phyloP scores from a whole-genome alignment of 768 basidiomycete genomes.

The Exidia glandulosa region DNA sequence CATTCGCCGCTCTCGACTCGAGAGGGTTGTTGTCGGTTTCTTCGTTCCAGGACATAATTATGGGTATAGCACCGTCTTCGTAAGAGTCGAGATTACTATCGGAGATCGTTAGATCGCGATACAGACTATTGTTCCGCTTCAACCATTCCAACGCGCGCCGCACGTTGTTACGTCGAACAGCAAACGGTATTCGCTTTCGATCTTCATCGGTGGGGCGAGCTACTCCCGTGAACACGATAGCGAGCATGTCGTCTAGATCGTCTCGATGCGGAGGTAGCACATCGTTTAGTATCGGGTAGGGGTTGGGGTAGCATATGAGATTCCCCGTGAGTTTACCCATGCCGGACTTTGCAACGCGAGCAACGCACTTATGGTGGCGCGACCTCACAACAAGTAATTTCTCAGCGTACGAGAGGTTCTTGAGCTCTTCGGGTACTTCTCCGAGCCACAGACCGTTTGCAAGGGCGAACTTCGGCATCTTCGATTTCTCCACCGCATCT shows the following conservation, averaged over 20 bases:
- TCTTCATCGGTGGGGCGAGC: neutral
- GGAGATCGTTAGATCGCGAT: neutral
- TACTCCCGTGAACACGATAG: neutral
- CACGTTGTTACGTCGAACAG: neutral
- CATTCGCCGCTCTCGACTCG: neutral
- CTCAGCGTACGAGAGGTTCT: neutral
- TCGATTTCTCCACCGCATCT: neutral
- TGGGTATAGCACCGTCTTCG: neutral
- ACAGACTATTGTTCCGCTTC: neutral
- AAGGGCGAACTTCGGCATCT: slow-evolving; percentile 16
- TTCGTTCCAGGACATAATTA: neutral
- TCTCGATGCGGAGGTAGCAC: neutral
- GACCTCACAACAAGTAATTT: neutral
- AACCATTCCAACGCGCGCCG: neutral
- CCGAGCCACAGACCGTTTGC: slow-evolving; percentile 22
- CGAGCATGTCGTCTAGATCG: neutral
- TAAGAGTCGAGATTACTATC: neutral
- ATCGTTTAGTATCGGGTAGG: neutral
- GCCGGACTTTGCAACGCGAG: neutral
- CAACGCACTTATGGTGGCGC: neutral
- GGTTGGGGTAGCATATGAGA: neutral
- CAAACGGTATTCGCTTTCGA: neutral
- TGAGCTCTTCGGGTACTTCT: neutral
- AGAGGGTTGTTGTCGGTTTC: neutral
- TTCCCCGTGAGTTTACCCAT: neutral